Percentiles rank a stretch among this genome's conserved stretches.
Conservation (phyloP, 202 grass and related monocot genomes). For the Panicum virgatum region DNA sequence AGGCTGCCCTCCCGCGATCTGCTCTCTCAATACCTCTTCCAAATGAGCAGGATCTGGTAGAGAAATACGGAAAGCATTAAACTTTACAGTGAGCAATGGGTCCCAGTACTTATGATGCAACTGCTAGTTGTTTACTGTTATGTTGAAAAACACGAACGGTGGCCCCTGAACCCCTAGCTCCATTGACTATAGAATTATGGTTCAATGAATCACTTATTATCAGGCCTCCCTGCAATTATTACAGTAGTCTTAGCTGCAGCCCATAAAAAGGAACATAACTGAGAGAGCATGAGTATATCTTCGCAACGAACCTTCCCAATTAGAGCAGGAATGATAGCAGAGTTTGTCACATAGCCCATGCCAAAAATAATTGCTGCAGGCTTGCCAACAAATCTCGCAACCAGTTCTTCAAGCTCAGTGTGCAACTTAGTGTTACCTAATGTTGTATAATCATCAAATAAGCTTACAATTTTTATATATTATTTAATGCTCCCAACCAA, state of each 20-base stretch:
- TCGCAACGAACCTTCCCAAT: conserved; percentile 69
- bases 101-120: conserved; percentile 15
- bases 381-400: conserved; percentile 84
- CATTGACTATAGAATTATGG: conserved; percentile 98
- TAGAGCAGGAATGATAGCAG: conserved; percentile 79
- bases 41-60: conserved; percentile 75
- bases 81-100: not conserved
- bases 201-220: conserved; percentile 95
- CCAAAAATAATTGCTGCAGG: conserved; percentile 87
- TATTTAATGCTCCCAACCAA: not conserved
- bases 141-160: conserved; percentile 89
- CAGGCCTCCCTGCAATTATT: conserved; percentile 70
- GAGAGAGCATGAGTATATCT: not conserved
- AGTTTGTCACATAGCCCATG: conserved; percentile 98
- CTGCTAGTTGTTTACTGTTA: conserved; percentile 66
- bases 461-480: conserved; percentile 12
- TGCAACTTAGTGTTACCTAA: conserved; percentile 88
- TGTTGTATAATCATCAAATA: conserved; percentile 13
- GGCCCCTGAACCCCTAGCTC: conserved; percentile 83
- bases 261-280: not conserved
- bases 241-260: conserved; percentile 23
- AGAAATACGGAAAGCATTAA: conserved; percentile 21
- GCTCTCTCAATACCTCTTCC: conserved; percentile 90
- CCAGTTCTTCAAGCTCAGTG: conserved; percentile 73
- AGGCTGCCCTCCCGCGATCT: conserved; percentile 81